A percentile compares a stretch with the other conserved stretches of the same genome.
phyloP scores from a whole-genome alignment of 2,329 filamentous ascomycete genomes.

The Alternaria gansuensis region DNA sequence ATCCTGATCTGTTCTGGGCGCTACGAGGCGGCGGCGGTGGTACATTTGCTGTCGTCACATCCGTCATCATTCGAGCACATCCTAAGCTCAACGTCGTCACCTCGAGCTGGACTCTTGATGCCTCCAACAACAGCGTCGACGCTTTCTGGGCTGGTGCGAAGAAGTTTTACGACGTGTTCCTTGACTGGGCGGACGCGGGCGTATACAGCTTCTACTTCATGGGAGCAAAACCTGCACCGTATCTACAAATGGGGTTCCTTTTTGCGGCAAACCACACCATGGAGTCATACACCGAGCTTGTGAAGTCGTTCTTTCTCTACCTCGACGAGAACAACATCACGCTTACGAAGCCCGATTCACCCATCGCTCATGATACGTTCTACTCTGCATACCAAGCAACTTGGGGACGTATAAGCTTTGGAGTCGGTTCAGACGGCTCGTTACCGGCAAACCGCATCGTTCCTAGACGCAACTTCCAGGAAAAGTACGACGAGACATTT shows the following conservation, averaged over 20 bases:
- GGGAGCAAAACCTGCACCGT: slow-evolving; percentile 15
- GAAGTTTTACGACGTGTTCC: slow-evolving; percentile 26
- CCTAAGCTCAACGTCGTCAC: slow-evolving; percentile 34
- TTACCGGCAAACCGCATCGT: slow-evolving; percentile 42
- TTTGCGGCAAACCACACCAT: slow-evolving; percentile 29
- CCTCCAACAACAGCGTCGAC: slow-evolving; percentile 32
- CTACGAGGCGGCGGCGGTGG: slow-evolving; percentile 35
- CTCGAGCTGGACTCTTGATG: slow-evolving; percentile 38
- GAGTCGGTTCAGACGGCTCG: slow-evolving; percentile 34
- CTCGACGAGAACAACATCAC: slow-evolving; percentile 29
- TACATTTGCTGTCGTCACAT: slow-evolving; percentile 28
- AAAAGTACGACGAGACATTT: slow-evolving; percentile 36
- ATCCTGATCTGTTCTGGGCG: slow-evolving; percentile 39
- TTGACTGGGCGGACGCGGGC: slow-evolving; percentile 26
- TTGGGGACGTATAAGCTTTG: slow-evolving; percentile 27
- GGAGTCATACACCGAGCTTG: slow-evolving; percentile 24
- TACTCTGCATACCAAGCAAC: slow-evolving; percentile 35
- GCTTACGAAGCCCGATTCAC: slow-evolving; percentile 34
- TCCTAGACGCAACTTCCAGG: slow-evolving; percentile 34
- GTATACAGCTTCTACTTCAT: slow-evolving; percentile 33
- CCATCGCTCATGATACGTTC: slow-evolving; percentile 26
- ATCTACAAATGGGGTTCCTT: slow-evolving; percentile 28
- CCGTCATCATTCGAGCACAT: slow-evolving; percentile 30
- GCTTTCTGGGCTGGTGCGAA: slow-evolving; percentile 23
- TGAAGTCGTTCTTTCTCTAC: slow-evolving; percentile 26